Evolutionary conservation across 352 stramenopile species (phyloP).

Genomic region (Plasmopara halstedii): DNA sequence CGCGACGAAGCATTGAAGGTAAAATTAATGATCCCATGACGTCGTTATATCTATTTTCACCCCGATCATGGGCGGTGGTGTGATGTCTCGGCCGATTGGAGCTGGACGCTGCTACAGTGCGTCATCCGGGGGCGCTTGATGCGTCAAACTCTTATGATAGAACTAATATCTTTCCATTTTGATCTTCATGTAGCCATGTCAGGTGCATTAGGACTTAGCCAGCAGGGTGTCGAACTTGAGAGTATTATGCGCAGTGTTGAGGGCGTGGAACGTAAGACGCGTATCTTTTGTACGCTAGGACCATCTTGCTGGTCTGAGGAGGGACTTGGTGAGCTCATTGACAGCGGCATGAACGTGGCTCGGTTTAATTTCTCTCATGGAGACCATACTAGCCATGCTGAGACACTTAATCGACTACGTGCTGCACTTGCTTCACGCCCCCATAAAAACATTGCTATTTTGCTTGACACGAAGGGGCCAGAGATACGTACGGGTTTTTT

Average conservation of each 20-base stretch:
- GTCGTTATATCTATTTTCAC: conserved; percentile 15
- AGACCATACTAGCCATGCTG: conserved; percentile 83
- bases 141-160: not conserved
- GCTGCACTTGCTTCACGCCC: conserved; percentile 45
- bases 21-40: conserved; percentile 12
- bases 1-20: conserved; percentile 12
- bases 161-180: not conserved
- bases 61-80: conserved; percentile 18
- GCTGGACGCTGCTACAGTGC: conserved; percentile 23
- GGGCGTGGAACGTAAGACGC: conserved; percentile 50
- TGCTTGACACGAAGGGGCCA: conserved; percentile 96
- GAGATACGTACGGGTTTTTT: conserved; percentile 92
- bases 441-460: conserved; percentile 83
- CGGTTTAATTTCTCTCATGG: conserved; percentile 99
- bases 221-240: conserved; percentile 26
- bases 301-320: conserved; percentile 90
- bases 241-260: conserved; percentile 31
- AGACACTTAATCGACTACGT: conserved; percentile 62
- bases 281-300: conserved; percentile 88
- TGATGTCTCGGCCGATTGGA: conserved; percentile 19
- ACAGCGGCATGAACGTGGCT: conserved; percentile 94
- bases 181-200: conserved; percentile 17
- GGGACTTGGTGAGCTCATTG: conserved; percentile 82
- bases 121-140: not conserved
- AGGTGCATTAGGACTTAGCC: conserved; percentile 21